Evolutionary conservation across 1,139 yeast genomes (phyloP).

Genomic region (Taphrina flavorubra): DNA sequence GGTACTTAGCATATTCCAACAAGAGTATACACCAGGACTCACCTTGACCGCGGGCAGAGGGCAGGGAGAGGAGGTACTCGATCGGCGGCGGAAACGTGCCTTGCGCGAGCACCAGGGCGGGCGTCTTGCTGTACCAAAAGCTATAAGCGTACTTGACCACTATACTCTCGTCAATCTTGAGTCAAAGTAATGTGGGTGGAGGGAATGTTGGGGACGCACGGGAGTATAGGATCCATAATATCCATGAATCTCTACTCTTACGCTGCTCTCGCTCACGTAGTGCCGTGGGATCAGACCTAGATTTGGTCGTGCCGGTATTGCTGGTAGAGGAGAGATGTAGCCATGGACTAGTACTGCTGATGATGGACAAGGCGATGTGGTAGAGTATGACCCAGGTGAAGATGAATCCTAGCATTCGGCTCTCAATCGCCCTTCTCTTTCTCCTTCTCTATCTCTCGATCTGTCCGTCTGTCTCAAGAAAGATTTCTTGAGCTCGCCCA

Average conservation of each 20-base stretch:
- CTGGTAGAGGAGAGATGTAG: background rate
- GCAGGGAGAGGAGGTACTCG: slow-evolving; percentile 16
- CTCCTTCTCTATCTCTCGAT: too few relatives aligned
- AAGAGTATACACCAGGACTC: too few relatives aligned
- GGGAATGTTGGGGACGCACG: background rate
- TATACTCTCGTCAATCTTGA: background rate
- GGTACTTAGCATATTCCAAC: too few relatives aligned
- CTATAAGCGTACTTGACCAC: slow-evolving; percentile 20
- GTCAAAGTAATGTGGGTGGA: too few relatives aligned
- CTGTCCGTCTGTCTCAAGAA: too few relatives aligned
- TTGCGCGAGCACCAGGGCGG: background rate
- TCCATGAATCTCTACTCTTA: background rate
- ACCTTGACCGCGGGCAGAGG: slow-evolving; percentile 25
- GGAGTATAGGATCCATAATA: background rate
- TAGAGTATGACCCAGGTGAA: background rate
- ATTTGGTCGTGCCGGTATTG: background rate
- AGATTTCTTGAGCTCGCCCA: too few relatives aligned
- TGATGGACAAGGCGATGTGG: background rate
- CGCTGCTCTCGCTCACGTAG: background rate
- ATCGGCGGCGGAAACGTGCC: slow-evolving; percentile 17
- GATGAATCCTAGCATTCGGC: slow-evolving; percentile 9
- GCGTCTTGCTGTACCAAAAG: slow-evolving; percentile 6
- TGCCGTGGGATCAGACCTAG: background rate
- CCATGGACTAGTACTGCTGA: background rate
- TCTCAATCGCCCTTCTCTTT: too few relatives aligned